Evolutionary conservation across 2,329 filamentous ascomycete genomes (phyloP).

Genomic region (Teratosphaeria gauchensis): DNA sequence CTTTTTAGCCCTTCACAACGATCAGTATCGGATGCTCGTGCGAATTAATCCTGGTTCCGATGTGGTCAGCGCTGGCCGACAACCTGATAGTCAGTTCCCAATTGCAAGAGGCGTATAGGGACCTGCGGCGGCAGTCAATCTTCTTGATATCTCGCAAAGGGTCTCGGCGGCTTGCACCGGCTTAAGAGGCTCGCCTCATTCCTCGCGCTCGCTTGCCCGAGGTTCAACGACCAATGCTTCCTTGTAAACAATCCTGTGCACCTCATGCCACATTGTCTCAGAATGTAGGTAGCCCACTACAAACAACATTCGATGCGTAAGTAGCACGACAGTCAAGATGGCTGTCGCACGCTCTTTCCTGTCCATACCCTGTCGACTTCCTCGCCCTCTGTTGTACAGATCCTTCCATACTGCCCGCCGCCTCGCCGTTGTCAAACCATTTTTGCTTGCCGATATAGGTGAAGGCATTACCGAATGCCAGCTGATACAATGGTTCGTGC

Average conservation of each 20-base stretch:
- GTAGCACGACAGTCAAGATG: background rate
- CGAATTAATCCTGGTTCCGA: too few species aligned
- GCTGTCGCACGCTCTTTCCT: background rate
- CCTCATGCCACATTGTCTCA: background rate
- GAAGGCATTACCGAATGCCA: slow-evolving; percentile 97
- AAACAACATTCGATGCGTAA: background rate
- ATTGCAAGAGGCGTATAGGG: too few species aligned
- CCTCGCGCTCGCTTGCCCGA: background rate
- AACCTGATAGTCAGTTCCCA: too few species aligned
- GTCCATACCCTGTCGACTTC: background rate
- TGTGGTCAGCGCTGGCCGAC: too few species aligned
- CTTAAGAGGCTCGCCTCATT: background rate
- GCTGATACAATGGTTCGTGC: slow-evolving; percentile 98
- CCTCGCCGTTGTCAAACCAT: slow-evolving; percentile 57
- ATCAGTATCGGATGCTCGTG: too few species aligned
- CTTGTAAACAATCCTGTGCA: background rate
- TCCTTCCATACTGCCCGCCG: slow-evolving; percentile 20
- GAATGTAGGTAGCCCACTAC: background rate
- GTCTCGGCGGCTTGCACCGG: background rate
- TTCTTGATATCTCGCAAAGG: too few species aligned
- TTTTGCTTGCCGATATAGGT: slow-evolving; percentile 74
- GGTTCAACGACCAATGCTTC: background rate
- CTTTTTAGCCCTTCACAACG: too few species aligned
- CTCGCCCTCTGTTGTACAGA: slow-evolving; percentile 8
- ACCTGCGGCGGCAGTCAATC: too few species aligned